Evolutionary conservation across 352 stramenopile genomes (phyloP).

Genomic region (Phytopythium ostracodes): DNA sequence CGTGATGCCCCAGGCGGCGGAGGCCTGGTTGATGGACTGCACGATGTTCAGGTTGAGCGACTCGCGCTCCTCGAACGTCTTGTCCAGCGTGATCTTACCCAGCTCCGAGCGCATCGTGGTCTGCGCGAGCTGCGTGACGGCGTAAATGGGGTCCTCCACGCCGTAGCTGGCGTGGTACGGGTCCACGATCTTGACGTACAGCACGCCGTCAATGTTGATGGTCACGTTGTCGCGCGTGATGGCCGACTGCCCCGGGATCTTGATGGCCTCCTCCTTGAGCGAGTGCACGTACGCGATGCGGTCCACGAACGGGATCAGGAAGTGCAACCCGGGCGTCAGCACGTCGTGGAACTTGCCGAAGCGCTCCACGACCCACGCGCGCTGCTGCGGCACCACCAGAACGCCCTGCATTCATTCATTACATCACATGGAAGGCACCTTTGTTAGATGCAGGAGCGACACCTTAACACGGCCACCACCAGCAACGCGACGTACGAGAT

Average conservation of each 20-base stretch:
- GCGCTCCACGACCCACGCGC: slow-evolving; percentile 88
- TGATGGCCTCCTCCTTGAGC: slow-evolving; percentile 90
- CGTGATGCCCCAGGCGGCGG: slow-evolving; percentile 87
- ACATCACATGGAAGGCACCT: not conserved
- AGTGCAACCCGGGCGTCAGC: slow-evolving; percentile 83
- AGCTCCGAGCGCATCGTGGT: slow-evolving; percentile 91
- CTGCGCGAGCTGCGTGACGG: slow-evolving; percentile 89
- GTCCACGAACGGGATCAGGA: slow-evolving; percentile 89
- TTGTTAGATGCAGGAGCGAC: not conserved
- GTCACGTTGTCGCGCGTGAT: slow-evolving; percentile 92
- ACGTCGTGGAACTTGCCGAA: slow-evolving; percentile 90
- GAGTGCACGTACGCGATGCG: slow-evolving; percentile 90
- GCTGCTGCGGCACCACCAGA: slow-evolving; percentile 85
- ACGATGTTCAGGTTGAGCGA: slow-evolving; percentile 91
- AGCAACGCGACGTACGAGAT: slow-evolving; percentile 31
- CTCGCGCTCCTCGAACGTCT: slow-evolving; percentile 92
- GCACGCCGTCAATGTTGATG: slow-evolving; percentile 90
- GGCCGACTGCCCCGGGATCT: slow-evolving; percentile 86
- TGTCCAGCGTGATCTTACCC: slow-evolving; percentile 92
- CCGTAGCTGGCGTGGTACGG: slow-evolving; percentile 89
- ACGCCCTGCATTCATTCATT: slow-evolving; percentile 45
- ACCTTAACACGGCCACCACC: not conserved
- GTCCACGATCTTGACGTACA: slow-evolving; percentile 91
- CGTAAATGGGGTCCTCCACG: slow-evolving; percentile 86
- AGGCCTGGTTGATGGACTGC: slow-evolving; percentile 89